phyloP scores from a whole-genome alignment of 257 asterid genomes.

The Rubia yunnanensis region DNA sequence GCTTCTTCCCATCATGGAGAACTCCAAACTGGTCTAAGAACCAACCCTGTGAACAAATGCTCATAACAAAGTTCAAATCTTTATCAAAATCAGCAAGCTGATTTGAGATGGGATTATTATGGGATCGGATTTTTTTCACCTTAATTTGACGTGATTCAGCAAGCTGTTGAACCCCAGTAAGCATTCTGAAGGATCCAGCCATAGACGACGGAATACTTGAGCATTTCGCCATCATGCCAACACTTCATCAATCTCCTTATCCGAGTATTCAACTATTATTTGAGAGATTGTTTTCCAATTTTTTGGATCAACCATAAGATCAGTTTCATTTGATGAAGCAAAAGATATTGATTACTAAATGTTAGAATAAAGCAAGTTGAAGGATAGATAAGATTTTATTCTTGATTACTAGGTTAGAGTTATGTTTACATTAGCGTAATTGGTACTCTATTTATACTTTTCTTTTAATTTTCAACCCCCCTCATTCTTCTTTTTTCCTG shows the following conservation, averaged over 20 bases:
- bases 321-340: too few species aligned
- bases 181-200: conserved; percentile 27
- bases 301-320: too few species aligned
- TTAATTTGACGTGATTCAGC: conserved; percentile 63
- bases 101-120: neutral
- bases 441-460: too few species aligned
- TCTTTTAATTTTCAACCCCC: too few species aligned
- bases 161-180: conserved; percentile 49
- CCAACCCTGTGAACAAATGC: conserved; percentile 59
- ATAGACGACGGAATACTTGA: conserved; percentile 6
- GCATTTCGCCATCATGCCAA: conserved; percentile 10
- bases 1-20: conserved; percentile 89
- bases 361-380: too few species aligned
- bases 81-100: neutral
- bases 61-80: neutral
- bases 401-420: too few species aligned
- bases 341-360: too few species aligned
- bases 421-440: too few species aligned
- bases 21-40: conserved; percentile 95
- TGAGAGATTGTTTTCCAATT: too few species aligned
- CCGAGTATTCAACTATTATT: too few species aligned
- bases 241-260: neutral
- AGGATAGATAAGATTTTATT: too few species aligned
- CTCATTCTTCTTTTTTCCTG: too few species aligned
- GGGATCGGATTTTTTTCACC: conserved; percentile 21